phyloP scores from a whole-genome alignment of 805 yeast genomes.

The Brettanomyces anomalus region DNA sequence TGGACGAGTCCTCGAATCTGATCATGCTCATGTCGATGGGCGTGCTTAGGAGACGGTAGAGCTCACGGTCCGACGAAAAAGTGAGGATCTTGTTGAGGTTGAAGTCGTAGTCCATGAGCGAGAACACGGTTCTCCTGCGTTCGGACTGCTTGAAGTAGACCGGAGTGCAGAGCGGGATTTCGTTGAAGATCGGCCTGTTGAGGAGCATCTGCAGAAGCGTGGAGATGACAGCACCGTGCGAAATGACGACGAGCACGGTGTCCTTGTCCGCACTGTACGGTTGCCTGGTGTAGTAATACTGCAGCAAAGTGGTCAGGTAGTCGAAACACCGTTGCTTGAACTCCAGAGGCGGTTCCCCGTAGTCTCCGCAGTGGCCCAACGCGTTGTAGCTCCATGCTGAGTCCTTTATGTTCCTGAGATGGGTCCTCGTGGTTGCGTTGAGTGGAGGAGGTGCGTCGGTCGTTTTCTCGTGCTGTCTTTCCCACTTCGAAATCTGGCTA shows the following conservation, averaged over 20 bases:
- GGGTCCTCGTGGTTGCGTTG: slow-evolving; percentile 10
- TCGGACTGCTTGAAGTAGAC: slow-evolving; percentile 23
- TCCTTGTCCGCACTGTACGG: slow-evolving; percentile 21
- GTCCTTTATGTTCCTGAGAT: slow-evolving; percentile 17
- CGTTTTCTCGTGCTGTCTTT: slow-evolving; percentile 5
- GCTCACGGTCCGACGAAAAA: slow-evolving; percentile 17
- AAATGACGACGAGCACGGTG: slow-evolving; percentile 25
- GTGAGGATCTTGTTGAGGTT: slow-evolving; percentile 21
- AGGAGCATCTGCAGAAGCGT: slow-evolving; percentile 29
- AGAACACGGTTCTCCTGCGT: slow-evolving; percentile 16
- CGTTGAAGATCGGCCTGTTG: slow-evolving; percentile 29
- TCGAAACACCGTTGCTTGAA: slow-evolving; percentile 28
- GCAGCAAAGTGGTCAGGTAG: slow-evolving; percentile 26
- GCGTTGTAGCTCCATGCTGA: slow-evolving; percentile 26
- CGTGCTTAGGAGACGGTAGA: slow-evolving; percentile 15
- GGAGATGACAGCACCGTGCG: slow-evolving; percentile 38
- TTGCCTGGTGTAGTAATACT: slow-evolving; percentile 21
- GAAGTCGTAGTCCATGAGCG: slow-evolving; percentile 26
- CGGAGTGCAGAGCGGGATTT: slow-evolving; percentile 31
- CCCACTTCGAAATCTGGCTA: neutral
- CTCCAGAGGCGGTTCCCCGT: slow-evolving; percentile 30
- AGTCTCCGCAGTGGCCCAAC: slow-evolving; percentile 35
- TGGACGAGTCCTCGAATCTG: slow-evolving; percentile 17
- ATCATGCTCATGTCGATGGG: slow-evolving; percentile 20
- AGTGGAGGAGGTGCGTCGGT: slow-evolving; percentile 5